These are phyloP conservation scores for Tricharina praecox DNA, from an alignment of 495 filamentous ascomycete genomes.

Conservation along the genomic window DNA sequence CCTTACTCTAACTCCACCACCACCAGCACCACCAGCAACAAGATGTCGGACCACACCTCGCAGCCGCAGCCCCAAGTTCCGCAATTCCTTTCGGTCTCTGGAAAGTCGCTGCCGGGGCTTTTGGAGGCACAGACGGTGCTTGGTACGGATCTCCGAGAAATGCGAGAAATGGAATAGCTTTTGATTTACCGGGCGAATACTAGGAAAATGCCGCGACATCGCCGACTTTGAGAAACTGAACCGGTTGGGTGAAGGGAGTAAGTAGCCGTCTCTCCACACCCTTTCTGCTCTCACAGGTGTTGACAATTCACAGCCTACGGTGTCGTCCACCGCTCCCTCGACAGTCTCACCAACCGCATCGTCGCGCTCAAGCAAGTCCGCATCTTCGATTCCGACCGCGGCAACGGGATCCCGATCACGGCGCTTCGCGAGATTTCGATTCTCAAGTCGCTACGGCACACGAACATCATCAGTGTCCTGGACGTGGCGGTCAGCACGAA, in stretches of 20 bases:
- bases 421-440: constrained; percentile 34
- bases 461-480: constrained; percentile 32
- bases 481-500: constrained; percentile 31
- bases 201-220: constrained; percentile 30
- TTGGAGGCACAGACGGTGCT: constrained; percentile 22
- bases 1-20: too few relatives aligned
- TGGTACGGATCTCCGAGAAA: constrained; percentile 16
- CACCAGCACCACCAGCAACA: neutral
- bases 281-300: neutral
- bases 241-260: constrained; percentile 32
- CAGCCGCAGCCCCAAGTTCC: constrained; percentile 6
- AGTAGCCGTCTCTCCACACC: constrained; percentile 8
- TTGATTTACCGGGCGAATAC: neutral
- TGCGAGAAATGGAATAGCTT: neutral
- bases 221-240: constrained; percentile 30
- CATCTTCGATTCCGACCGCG: constrained; percentile 30
- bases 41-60: neutral
- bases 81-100: constrained; percentile 30
- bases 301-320: constrained; percentile 28
- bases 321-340: constrained; percentile 31
- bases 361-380: constrained; percentile 34
- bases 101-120: constrained; percentile 26
- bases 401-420: constrained; percentile 35
- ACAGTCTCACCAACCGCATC: constrained; percentile 24
- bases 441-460: constrained; percentile 30